Evolutionary conservation across 176 grass and related monocot genomes (phyloP).

Genomic region (Miscanthus lutarioriparius): DNA sequence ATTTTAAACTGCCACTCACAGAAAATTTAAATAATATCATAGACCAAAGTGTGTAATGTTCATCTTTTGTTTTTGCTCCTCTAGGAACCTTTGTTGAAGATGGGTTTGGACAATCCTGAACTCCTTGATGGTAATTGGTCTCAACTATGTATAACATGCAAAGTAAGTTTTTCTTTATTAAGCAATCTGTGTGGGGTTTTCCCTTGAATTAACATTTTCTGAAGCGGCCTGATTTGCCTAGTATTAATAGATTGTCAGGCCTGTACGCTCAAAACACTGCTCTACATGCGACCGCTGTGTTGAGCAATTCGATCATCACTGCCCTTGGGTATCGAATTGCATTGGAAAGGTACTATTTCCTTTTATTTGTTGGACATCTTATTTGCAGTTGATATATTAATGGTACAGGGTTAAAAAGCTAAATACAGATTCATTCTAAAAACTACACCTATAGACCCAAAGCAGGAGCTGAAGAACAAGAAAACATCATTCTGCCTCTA

Average conservation of each 20-base stretch:
- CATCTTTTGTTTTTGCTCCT: slow-evolving; percentile 23
- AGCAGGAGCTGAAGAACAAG: slow-evolving; percentile 13
- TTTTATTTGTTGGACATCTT: slow-evolving; percentile 18
- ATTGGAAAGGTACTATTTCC: slow-evolving; percentile 74
- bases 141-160: slow-evolving; percentile 93
- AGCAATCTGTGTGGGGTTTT: slow-evolving; percentile 1
- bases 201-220: not conserved
- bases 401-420: slow-evolving; percentile 4
- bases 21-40: slow-evolving; percentile 9
- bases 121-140: slow-evolving; percentile 86
- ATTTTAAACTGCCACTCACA: slow-evolving; percentile 10
- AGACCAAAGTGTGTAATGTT: slow-evolving; percentile 27
- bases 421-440: slow-evolving; percentile 11
- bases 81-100: slow-evolving; percentile 94
- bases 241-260: slow-evolving; percentile 87
- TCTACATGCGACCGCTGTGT: slow-evolving; percentile 95
- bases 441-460: slow-evolving; percentile 16
- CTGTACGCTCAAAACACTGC: slow-evolving; percentile 94
- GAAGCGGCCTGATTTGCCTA: slow-evolving; percentile 40
- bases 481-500: slow-evolving; percentile 17
- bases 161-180: slow-evolving; percentile 54
- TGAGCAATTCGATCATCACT: slow-evolving; percentile 97
- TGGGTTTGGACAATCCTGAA: slow-evolving; percentile 72
- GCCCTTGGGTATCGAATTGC: slow-evolving; percentile 99
- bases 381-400: slow-evolving; percentile 9